Evolutionary conservation across 768 basidiomycete genomes (phyloP), one percentile per base, ranked within the genome.

Genomic region (Mycena alexandri): DNA sequence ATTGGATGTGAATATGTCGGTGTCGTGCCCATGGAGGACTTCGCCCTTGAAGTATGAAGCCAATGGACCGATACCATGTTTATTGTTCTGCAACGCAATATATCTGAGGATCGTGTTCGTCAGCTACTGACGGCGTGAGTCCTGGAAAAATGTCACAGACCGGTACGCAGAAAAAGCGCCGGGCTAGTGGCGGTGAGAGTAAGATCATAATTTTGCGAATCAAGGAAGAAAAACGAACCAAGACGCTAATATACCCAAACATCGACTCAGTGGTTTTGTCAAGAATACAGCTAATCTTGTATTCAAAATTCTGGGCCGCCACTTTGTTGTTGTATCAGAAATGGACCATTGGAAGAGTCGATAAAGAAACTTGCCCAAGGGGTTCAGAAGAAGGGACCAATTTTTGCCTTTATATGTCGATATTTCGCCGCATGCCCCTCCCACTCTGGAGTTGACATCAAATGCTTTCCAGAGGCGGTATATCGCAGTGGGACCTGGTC

Each of bases 21-120:
- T 93, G 74, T 94, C 92, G 33, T 89, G 86, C 12, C 93, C 94
- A 71, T 92, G 90, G 25, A 94, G 78, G 22, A 92, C 85, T 76
- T 99, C 98, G 11, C 98, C 98, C 76, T 98, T 93, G 85, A 99
- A 99, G 77, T 99, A 99, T 17, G 96, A 96, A 16, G 95, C 93
- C 5, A 99, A 81, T 7, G 97, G 97, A 0, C 97, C 97, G 24
- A 86, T 82, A 0, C 96, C 96, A 21, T 83, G 80, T 69, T 87
- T 87, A 73, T 96, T 87, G 72, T 98, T 98, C 77, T 93, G 92
- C 63, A 98, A 76, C 0, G 95, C 96, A 72, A 96, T 95, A 76
- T 95, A 93, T 54, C 90, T 89, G 34, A 11, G 10, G 38, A 38
- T 14, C 24, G 44, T 34, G 21, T 25, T 21, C 5, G 43, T 62